A percentile compares a stretch with the other conserved stretches of the same genome.
phyloP scores from a whole-genome alignment of 495 filamentous ascomycete genomes.

The Bathelium albidoporum region DNA sequence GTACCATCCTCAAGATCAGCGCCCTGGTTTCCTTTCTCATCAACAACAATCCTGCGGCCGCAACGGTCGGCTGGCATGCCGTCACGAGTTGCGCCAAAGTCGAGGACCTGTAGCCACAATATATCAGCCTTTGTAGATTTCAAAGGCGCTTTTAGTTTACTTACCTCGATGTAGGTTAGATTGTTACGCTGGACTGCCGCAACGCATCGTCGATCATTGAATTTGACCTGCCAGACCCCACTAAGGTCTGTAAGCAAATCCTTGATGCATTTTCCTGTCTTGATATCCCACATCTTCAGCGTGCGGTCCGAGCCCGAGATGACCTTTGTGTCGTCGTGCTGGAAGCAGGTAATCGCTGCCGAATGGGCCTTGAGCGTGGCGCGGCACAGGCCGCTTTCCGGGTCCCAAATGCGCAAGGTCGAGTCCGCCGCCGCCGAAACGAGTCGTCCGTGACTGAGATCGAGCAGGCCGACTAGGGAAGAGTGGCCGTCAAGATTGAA shows the following conservation, averaged over 20 bases:
- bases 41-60: conserved; percentile 71
- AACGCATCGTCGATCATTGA: conserved; percentile 90
- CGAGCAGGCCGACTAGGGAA: conserved; percentile 86
- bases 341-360: conserved; percentile 97
- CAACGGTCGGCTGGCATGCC: conserved; percentile 47
- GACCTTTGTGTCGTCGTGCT: conserved; percentile 93
- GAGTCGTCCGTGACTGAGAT: conserved; percentile 74
- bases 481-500: conserved; percentile 90
- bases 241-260: conserved; percentile 93
- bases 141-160: conserved; percentile 20
- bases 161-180: conserved; percentile 91
- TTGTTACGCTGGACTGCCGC: conserved; percentile 90
- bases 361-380: conserved; percentile 84
- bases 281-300: conserved; percentile 97
- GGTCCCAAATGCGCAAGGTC: conserved; percentile 95
- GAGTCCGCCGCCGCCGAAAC: conserved; percentile 94
- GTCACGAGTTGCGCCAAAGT: conserved; percentile 71
- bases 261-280: conserved; percentile 80
- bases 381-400: conserved; percentile 83
- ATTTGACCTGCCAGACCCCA: conserved; percentile 97
- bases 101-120: conserved; percentile 14
- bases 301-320: conserved; percentile 93
- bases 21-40: conserved; percentile 36
- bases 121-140: neutral
- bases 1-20: neutral